A percentile compares a stretch with the other conserved stretches of the same genome.
Conservation (phyloP, 2,329 filamentous ascomycete species). For the Fusarium xyrophilum region DNA sequence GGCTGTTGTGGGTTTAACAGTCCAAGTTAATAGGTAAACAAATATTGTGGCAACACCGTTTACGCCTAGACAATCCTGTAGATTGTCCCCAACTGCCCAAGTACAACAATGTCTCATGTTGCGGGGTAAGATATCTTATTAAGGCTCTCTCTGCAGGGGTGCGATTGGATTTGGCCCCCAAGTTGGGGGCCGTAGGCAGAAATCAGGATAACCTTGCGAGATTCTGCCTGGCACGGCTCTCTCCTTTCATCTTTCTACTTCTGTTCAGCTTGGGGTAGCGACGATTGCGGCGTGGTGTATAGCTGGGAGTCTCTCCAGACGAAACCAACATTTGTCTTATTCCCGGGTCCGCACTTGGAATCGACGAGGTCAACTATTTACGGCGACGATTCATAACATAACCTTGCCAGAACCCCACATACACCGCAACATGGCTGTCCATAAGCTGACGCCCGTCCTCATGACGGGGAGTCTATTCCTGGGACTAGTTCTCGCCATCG, state of each 20-base stretch:
- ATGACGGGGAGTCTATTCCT: slow-evolving; percentile 1
- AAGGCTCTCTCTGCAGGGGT: background rate
- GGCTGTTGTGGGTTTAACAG: too few species aligned
- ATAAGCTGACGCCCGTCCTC: background rate
- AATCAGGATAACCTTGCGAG: background rate
- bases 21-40: too few species aligned
- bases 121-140: background rate
- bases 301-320: rapidly evolving
- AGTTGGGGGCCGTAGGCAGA: background rate
- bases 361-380: background rate
- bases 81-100: rapidly evolving
- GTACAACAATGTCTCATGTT: background rate
- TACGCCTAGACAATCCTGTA: background rate
- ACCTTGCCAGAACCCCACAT: background rate
- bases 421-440: background rate
- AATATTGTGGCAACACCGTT: background rate
- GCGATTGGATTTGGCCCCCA: background rate
- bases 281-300: too few species aligned
- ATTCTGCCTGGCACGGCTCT: background rate
- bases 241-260: too few species aligned
- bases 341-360: background rate
- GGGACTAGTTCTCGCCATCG: background rate
- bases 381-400: rapidly evolving
- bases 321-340: rapidly evolving
- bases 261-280: rapidly evolving